Conservation (phyloP, 75 land plant species). For the Gnetum montanum region DNA sequence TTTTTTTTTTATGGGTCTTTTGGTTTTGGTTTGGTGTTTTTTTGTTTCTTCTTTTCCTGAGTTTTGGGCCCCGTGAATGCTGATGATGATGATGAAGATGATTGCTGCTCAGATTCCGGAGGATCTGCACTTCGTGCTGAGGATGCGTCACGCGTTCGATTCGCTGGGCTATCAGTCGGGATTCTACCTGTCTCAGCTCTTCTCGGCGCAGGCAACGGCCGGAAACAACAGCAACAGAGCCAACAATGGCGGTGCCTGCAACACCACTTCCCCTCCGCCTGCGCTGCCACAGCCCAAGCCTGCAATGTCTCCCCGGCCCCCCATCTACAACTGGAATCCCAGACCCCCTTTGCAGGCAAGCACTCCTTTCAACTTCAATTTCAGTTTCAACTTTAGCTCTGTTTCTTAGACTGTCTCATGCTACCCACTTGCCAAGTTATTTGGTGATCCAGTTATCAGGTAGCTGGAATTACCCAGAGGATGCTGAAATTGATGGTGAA, state of each 20-base stretch:
- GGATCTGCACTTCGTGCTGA: constrained; percentile 82
- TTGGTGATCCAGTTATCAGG: too few species aligned
- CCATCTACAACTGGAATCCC: constrained; percentile 57
- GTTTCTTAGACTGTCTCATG: not conserved
- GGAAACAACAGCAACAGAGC: constrained; percentile 17
- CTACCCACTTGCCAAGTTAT: not conserved
- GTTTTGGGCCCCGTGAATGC: too few species aligned
- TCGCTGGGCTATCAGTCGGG: constrained; percentile 87
- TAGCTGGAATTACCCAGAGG: too few species aligned
- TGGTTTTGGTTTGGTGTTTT: not conserved
- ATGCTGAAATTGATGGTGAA: too few species aligned
- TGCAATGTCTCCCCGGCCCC: constrained; percentile 24
- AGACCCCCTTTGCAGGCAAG: too few species aligned
- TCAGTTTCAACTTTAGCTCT: not conserved
- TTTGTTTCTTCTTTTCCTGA: not conserved
- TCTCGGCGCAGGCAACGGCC: constrained; percentile 39
- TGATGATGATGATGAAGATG: too few species aligned
- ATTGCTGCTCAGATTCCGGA: constrained; percentile 92
- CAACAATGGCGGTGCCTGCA: constrained; percentile 7
- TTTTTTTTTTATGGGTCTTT: too few species aligned
- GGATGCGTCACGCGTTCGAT: constrained; percentile 86
- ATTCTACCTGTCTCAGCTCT: constrained; percentile 70
- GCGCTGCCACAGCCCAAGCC: constrained; percentile 2
- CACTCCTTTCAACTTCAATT: not conserved
- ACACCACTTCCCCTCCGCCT: constrained; percentile 21